Conservation (phyloP, 176 grass and related monocot species). For the Zoysia pacifica region DNA sequence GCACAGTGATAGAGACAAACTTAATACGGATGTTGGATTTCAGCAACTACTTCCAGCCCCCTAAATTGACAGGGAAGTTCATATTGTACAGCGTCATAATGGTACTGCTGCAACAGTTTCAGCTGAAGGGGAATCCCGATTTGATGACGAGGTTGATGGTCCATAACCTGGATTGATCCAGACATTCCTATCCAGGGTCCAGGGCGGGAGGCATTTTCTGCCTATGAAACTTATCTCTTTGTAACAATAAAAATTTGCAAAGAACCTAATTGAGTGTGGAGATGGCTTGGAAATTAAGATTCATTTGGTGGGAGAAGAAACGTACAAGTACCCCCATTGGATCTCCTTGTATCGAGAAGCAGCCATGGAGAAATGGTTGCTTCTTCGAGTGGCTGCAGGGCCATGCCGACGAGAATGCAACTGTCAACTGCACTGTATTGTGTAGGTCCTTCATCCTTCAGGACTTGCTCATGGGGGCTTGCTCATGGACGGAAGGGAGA, state of each 20-base stretch:
- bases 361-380: not conserved
- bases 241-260: not conserved
- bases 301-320: not conserved
- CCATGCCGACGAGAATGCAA: conserved; percentile 3
- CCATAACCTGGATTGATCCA: not conserved
- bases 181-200: not conserved
- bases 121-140: not conserved
- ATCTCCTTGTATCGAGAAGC: not conserved
- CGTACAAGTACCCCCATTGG: not conserved
- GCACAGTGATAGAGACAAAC: not conserved
- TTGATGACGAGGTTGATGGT: conserved; percentile 23
- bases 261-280: not conserved
- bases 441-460: not conserved
- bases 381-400: not conserved
- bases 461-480: not conserved
- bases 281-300: not conserved
- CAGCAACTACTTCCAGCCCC: conserved; percentile 37
- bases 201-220: not conserved
- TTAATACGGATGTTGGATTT: not conserved
- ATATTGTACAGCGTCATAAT: conserved; percentile 13
- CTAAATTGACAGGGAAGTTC: conserved; percentile 18
- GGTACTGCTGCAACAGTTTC: conserved; percentile 7
- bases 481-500: conserved; percentile 18
- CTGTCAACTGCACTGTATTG: conserved; percentile 4
- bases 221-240: not conserved